Evolutionary conservation across 805 yeast genomes (phyloP).

Genomic region (Candida caryicola): DNA sequence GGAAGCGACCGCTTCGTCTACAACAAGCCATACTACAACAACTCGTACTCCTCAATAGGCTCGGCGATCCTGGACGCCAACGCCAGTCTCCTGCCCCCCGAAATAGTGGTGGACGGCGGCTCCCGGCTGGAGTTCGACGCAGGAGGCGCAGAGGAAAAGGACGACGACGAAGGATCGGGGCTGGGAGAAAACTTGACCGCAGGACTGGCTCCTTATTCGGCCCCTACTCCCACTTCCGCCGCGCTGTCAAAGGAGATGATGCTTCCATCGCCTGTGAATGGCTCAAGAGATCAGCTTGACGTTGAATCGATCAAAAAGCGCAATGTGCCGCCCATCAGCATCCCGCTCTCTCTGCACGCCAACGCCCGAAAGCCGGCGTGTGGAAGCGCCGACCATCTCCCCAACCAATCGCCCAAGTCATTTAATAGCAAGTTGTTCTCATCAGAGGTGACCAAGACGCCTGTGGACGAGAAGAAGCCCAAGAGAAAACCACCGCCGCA

Average conservation of each 20-base stretch:
- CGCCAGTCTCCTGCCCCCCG: conserved; percentile 6
- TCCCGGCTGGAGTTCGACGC: not conserved
- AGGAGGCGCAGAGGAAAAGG: no score
- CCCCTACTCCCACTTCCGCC: not conserved
- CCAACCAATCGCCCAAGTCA: not conserved
- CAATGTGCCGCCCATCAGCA: conserved; percentile 21
- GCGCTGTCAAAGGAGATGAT: not conserved
- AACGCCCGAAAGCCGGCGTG: conserved; percentile 24
- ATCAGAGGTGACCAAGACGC: conserved; percentile 10
- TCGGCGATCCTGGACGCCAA: conserved; percentile 22
- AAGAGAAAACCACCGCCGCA: conserved; percentile 32
- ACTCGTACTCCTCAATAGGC: conserved; percentile 27
- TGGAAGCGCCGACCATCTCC: conserved; percentile 20
- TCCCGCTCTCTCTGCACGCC: conserved; percentile 30
- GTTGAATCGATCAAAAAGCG: conserved; percentile 1
- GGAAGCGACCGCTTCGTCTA: conserved; percentile 1
- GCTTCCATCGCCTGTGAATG: not conserved
- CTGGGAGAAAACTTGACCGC: not conserved
- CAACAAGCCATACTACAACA: conserved; percentile 9
- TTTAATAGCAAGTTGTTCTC: not conserved
- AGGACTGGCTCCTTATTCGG: not conserved
- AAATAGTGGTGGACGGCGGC: conserved; percentile 3
- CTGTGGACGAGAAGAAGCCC: conserved; percentile 7
- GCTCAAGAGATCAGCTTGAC: conserved; percentile 1
- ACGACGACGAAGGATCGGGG: not conserved